Base-by-base conservation (phyloP, 129 eudicot species). In the Flaveria trinervia region DNA sequence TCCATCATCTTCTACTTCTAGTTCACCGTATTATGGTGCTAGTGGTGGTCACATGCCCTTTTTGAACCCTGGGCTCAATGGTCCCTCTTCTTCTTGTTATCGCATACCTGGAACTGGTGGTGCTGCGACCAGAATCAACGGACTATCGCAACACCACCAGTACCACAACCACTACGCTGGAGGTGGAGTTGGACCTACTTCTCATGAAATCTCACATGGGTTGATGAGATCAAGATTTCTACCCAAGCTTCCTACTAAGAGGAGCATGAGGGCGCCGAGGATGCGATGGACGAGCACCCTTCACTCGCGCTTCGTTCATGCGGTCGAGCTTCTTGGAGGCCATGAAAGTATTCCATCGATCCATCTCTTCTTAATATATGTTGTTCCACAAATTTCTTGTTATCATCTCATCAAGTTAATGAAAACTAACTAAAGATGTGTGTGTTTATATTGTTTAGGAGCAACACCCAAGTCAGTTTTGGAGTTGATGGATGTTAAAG, bases 401-500 rank as follows among this genome's bases (percentile, higher is more conserved):
- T 46, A 9, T 52, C 16, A 62, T 9, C 41, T 78, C 46, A 16
- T 79, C 15, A 48, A 66, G 23, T 64, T 54, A 26, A 28, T 36
- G 9, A 71, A 51, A 48, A 10, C 9, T 60, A 15, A 43, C 6
- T 57, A 44, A 39, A 12, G 30, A 9, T 8, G 14, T 69, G 44
- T 80, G 73, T 10, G n/a, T 73, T 80, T 68, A 8, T 68, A 17
- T 81, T 33, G 72, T 78, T 68, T 71, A 92, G 97, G 97, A 81
- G 97, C 97, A 26, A 92, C 97, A 41, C 97, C 97, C 13, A 92
- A 92, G 79, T 92, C 97, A 26, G 97, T 92, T 49, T 87, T 92
- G 71, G 97, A 92, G 88, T 88, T 92, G n/a, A 92, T 92, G 97
- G 97, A 92, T 92, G 97, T 92, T 54, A 92, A 92, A 80, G 97